Evolutionary conservation across 371 early-diverging fungal species (phyloP).

Genomic region (Mortierella sp.): DNA sequence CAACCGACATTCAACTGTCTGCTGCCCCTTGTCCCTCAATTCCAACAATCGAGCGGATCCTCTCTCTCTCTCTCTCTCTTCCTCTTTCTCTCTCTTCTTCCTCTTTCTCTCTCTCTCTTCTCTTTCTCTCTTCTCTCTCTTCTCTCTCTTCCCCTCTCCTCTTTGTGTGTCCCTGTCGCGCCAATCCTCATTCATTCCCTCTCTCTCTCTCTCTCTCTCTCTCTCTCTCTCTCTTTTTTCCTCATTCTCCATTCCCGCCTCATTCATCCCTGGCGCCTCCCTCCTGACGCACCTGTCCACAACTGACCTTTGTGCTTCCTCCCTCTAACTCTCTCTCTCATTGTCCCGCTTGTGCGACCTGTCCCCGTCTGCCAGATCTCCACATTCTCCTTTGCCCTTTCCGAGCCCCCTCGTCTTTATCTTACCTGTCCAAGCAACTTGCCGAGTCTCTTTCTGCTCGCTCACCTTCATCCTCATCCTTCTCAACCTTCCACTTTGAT

Average conservation of each 20-base stretch:
- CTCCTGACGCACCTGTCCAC: too few relatives aligned
- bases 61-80: constrained; percentile 5
- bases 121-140: background rate
- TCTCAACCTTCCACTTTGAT: background rate
- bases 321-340: too few relatives aligned
- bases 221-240: background rate
- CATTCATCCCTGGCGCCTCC: background rate
- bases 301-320: background rate
- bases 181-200: background rate
- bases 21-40: too few relatives aligned
- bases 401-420: too few relatives aligned
- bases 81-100: constrained; percentile 2
- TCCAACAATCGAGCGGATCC: too few relatives aligned
- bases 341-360: too few relatives aligned
- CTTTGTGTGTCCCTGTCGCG: background rate
- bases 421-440: too few relatives aligned
- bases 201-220: background rate
- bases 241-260: background rate
- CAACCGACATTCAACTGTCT: too few relatives aligned
- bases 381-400: too few relatives aligned
- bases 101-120: background rate
- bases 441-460: background rate
- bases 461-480: background rate
- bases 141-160: background rate
- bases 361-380: too few relatives aligned